Evolutionary conservation across 164 flowering plant genomes (phyloP).

Genomic region (Dillenia suffruticosa): DNA sequence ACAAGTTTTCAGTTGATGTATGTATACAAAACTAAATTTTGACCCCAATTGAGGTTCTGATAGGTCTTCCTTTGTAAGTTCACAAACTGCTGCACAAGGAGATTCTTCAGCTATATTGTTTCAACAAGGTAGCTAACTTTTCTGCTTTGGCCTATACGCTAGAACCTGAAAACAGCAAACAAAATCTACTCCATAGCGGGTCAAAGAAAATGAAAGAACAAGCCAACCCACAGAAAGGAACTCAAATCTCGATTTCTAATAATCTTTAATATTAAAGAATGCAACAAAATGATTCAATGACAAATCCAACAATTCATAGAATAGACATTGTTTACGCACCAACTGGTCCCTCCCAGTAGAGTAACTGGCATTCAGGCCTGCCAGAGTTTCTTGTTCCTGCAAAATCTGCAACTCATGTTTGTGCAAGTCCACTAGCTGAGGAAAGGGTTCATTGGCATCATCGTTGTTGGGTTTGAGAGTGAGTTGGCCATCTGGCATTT

Average conservation of each 20-base stretch:
- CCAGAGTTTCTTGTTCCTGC: conserved; percentile 53
- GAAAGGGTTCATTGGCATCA: not conserved
- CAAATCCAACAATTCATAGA: not conserved
- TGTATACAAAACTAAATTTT: too few species aligned
- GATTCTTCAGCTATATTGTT: too few species aligned
- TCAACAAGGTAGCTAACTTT: not conserved
- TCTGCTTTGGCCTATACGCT: conserved; percentile 34
- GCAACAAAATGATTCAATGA: too few species aligned
- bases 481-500: conserved; percentile 8
- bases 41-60: too few species aligned
- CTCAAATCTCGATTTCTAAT: too few species aligned
- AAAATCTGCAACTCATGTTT: conserved; percentile 39
- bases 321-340: conserved; percentile 29
- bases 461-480: not conserved
- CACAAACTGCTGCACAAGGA: too few species aligned
- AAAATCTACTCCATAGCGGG: too few species aligned
- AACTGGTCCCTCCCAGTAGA: conserved; percentile 32
- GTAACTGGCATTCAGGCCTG: conserved; percentile 28
- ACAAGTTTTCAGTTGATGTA: too few species aligned
- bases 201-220: too few species aligned
- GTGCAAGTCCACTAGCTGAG: conserved; percentile 17
- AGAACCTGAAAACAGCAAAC: conserved; percentile 25
- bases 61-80: too few species aligned
- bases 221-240: too few species aligned
- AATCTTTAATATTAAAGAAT: too few species aligned